Base-by-base conservation (phyloP, 2,329 filamentous ascomycete species). In the Epichloe hybrida region DNA sequence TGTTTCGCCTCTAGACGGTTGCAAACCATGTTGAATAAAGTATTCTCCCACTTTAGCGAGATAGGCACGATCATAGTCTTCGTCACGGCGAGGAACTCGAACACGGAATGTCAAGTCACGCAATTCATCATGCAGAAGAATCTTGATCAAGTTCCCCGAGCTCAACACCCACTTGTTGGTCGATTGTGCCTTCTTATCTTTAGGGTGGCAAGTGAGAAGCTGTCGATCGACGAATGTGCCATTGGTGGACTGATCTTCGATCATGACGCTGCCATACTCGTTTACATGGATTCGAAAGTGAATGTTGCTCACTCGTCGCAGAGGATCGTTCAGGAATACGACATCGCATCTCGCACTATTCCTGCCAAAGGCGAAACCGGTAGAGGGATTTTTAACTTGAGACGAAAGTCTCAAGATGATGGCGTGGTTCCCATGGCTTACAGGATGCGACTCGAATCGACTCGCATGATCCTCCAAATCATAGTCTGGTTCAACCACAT, bases 281-380 rank as follows among this genome's bases (percentile, higher is more conserved):
- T 94, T 98, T 59, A 95, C 75, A 62, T 85, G 95, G 54, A 98
- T 95, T 49, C 88, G 84, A 64, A 97, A 98, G 64, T 98, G 93
- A n/a, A 86, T 76, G 63, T 97, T 96, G 72, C 91, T 97, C 53
- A 98, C 77, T 42, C 86, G 79, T 63, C 80, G 84, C 49, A 79
- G 72, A 0, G 78, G 77, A 57, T 91, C 84, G 55, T 82, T 74
- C 37, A 71, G 66, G 46, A 88, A 80, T 58, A 77, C 77, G 45
- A 90, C 69, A 52, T 98, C 93, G 66, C 87, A 93, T 36, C 79
- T 75, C 44, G 65, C 59, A 0, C 67, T 58, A 61, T 93, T 91
- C 50, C 93, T 82, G 34, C 93, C 93, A 66, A 98, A 97, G 42
- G 80, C 77, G 67, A 94, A 97, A 38, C 93, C 93, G 48, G 79